These are phyloP conservation scores for Hypoxylon crocopeplum DNA, from an alignment of 495 filamentous ascomycete genomes.

Conservation along the genomic window DNA sequence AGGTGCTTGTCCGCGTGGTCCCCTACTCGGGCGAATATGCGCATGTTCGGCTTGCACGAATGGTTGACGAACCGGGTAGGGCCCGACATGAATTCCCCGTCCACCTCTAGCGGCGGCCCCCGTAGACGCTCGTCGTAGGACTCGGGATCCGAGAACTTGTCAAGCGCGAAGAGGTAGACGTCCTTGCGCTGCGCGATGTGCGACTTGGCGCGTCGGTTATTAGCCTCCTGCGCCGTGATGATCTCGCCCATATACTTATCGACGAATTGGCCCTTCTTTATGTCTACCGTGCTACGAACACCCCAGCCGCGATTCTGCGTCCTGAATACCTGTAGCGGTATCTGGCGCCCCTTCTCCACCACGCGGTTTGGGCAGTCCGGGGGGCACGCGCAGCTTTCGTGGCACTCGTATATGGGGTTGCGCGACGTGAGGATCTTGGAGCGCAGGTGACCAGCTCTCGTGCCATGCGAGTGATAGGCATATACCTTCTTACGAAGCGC, in stretches of 20 bases:
- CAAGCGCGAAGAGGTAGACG: constrained; percentile 83
- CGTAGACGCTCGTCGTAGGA: constrained; percentile 51
- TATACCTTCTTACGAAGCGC: constrained; percentile 42
- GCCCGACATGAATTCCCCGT: constrained; percentile 62
- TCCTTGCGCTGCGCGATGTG: constrained; percentile 56
- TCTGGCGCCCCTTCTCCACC: constrained; percentile 76
- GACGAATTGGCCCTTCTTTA: constrained; percentile 83
- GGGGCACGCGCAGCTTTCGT: constrained; percentile 70
- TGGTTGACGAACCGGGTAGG: constrained; percentile 79
- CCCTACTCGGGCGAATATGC: constrained; percentile 81
- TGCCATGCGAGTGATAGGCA: constrained; percentile 53
- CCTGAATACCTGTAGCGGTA: constrained; percentile 83
- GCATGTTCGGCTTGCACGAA: constrained; percentile 74
- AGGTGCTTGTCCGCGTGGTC: constrained; percentile 76
- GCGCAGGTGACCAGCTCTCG: constrained; percentile 51
- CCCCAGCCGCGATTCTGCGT: constrained; percentile 83
- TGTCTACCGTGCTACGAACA: constrained; percentile 69
- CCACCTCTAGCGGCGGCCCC: constrained; percentile 56
- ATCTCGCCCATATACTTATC: constrained; percentile 91
- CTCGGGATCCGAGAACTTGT: constrained; percentile 70
- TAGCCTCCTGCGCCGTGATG: constrained; percentile 73
- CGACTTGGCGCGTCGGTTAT: constrained; percentile 64
- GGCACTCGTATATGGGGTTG: constrained; percentile 85
- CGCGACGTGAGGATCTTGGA: constrained; percentile 56
- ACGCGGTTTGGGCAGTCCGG: constrained; percentile 76